Evolutionary conservation across 1,139 yeast species (phyloP).

Genomic region (Debaryomyces singareniensis): DNA sequence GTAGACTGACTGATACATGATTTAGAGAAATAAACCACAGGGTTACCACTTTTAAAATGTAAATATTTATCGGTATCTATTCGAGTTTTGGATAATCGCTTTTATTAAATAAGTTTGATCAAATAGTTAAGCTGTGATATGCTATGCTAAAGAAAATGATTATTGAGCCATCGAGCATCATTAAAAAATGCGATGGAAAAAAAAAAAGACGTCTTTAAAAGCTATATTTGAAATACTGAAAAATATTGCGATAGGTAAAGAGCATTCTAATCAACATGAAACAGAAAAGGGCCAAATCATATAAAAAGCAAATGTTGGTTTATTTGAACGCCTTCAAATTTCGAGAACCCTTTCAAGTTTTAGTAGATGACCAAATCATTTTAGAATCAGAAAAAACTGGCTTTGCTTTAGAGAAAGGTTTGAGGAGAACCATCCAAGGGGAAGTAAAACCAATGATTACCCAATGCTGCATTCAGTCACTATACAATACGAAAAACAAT

Average conservation of each 20-base stretch:
- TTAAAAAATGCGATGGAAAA: too few species aligned
- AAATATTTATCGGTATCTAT: too few species aligned
- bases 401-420: constrained; percentile 71
- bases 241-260: background rate
- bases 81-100: too few species aligned
- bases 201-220: too few species aligned
- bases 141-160: too few species aligned
- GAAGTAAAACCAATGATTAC: constrained; percentile 92
- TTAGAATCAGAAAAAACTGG: constrained; percentile 58
- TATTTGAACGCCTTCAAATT: constrained; percentile 83
- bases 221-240: too few species aligned
- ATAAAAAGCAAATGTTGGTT: constrained; percentile 85
- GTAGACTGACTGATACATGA: too few species aligned
- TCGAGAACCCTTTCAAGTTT: constrained; percentile 87
- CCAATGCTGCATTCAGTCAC: constrained; percentile 87
- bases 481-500: constrained; percentile 67
- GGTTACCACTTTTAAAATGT: too few species aligned
- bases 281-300: constrained; percentile 91
- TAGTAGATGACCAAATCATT: constrained; percentile 77
- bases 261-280: constrained; percentile 51
- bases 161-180: too few species aligned
- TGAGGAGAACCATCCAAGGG: constrained; percentile 75
- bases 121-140: too few species aligned
- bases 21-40: too few species aligned
- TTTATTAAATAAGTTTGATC: too few species aligned